Evolutionary conservation across 441 rosid species (phyloP).

Genomic region (Omphalea diandra): DNA sequence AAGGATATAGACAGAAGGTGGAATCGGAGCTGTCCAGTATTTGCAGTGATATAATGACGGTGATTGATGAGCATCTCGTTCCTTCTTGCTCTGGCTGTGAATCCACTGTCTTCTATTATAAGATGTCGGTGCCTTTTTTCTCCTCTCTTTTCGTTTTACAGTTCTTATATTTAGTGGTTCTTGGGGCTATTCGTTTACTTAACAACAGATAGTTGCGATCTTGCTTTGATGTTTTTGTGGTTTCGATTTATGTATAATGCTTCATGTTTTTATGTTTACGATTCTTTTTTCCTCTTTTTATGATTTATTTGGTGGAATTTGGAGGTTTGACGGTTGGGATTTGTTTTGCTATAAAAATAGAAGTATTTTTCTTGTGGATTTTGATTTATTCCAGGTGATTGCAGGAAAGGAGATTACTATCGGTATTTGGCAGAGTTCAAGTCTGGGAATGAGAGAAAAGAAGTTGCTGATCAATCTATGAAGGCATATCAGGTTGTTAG

Average conservation of each 20-base stretch:
- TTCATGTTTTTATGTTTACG: not conserved
- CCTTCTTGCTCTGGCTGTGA: conserved; percentile 41
- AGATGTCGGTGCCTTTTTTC: conserved; percentile 24
- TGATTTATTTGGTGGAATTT: not conserved
- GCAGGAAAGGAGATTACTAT: conserved; percentile 43
- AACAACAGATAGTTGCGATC: too few relatives aligned
- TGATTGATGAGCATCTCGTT: conserved; percentile 49
- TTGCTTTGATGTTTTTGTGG: not conserved
- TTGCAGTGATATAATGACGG: conserved; percentile 41
- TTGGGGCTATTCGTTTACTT: too few relatives aligned
- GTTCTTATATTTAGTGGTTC: not conserved
- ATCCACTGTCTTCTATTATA: conserved; percentile 43
- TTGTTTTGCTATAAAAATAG: too few relatives aligned
- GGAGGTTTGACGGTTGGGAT: too few relatives aligned
- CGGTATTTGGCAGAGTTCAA: conserved; percentile 49
- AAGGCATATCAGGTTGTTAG: conserved; percentile 40
- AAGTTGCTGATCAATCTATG: conserved; percentile 37
- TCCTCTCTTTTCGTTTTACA: not conserved
- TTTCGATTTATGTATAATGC: not conserved
- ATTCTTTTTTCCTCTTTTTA: too few relatives aligned
- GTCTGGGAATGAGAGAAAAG: conserved; percentile 35
- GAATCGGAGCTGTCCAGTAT: conserved; percentile 39
- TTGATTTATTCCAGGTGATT: not conserved
- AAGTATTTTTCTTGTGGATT: too few relatives aligned
- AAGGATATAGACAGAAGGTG: conserved; percentile 46